Conservation (phyloP, 1,139 yeast species). For the Insectozyma bohioensis region DNA sequence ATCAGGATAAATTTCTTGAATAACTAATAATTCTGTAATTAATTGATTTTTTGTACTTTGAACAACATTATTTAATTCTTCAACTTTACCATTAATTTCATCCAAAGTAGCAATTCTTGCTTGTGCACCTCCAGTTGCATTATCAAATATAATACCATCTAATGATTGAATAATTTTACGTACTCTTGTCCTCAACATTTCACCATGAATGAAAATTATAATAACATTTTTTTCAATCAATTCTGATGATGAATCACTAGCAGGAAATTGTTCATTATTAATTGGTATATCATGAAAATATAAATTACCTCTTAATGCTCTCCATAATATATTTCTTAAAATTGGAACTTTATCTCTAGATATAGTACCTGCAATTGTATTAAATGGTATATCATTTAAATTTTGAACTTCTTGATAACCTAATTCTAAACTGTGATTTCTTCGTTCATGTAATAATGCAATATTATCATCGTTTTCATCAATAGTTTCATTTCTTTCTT, state of each 20-base stretch:
- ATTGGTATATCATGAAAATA: constrained; percentile 51
- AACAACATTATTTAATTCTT: constrained; percentile 55
- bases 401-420: constrained; percentile 25
- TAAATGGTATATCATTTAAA: constrained; percentile 49
- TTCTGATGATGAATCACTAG: constrained; percentile 41
- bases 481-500: constrained; percentile 15
- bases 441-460: constrained; percentile 29
- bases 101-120: constrained; percentile 53
- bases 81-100: constrained; percentile 57
- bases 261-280: constrained; percentile 30
- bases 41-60: constrained; percentile 70
- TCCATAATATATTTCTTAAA: constrained; percentile 54
- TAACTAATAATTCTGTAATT: constrained; percentile 66
- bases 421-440: constrained; percentile 28
- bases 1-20: constrained; percentile 54
- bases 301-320: constrained; percentile 54
- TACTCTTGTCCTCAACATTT: constrained; percentile 63
- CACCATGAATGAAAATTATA: constrained; percentile 87
- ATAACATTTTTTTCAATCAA: constrained; percentile 69
- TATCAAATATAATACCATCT: constrained; percentile 71
- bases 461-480: constrained; percentile 31
- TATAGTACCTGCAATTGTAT: constrained; percentile 52
- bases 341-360: constrained; percentile 43
- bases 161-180: constrained; percentile 77
- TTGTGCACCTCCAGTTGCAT: constrained; percentile 56